phyloP scores from a whole-genome alignment of 2,329 filamentous ascomycete species.

The Exophiala oligosperma region DNA sequence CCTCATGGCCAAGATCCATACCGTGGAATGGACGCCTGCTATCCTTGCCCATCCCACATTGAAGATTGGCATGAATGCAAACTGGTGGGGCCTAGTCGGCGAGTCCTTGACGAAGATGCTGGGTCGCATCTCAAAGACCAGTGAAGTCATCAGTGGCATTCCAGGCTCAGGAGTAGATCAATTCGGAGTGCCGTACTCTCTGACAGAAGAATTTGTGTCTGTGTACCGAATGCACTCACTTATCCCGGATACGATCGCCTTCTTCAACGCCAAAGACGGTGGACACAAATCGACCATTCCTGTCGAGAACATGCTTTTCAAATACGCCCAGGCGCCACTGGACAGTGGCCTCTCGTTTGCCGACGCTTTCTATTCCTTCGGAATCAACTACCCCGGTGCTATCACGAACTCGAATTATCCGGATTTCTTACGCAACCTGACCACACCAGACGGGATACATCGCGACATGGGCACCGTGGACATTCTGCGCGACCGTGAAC shows the following conservation, averaged over 20 bases:
- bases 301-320: constrained; percentile 10
- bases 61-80: constrained; percentile 46
- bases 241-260: constrained; percentile 40
- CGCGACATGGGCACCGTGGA: constrained; percentile 44
- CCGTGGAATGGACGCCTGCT: constrained; percentile 51
- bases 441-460: constrained; percentile 40
- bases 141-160: constrained; percentile 43
- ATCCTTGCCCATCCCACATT: constrained; percentile 48
- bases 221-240: constrained; percentile 47
- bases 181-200: constrained; percentile 40
- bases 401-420: constrained; percentile 45
- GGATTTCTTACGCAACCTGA: constrained; percentile 42
- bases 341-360: constrained; percentile 33
- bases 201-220: constrained; percentile 48
- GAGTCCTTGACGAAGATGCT: constrained; percentile 43
- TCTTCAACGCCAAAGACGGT: constrained; percentile 35
- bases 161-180: constrained; percentile 42
- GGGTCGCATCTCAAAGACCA: constrained; percentile 42
- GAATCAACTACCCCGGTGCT: constrained; percentile 50
- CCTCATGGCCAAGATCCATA: constrained; percentile 53
- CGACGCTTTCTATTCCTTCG: constrained; percentile 49
- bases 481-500: constrained; percentile 17
- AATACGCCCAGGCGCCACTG: constrained; percentile 9
- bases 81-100: constrained; percentile 49
- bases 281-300: constrained; percentile 32